Evolutionary conservation across 257 asterid genomes (phyloP), one percentile per base, ranked within the genome.

Genomic region (Solanum arcanum): DNA sequence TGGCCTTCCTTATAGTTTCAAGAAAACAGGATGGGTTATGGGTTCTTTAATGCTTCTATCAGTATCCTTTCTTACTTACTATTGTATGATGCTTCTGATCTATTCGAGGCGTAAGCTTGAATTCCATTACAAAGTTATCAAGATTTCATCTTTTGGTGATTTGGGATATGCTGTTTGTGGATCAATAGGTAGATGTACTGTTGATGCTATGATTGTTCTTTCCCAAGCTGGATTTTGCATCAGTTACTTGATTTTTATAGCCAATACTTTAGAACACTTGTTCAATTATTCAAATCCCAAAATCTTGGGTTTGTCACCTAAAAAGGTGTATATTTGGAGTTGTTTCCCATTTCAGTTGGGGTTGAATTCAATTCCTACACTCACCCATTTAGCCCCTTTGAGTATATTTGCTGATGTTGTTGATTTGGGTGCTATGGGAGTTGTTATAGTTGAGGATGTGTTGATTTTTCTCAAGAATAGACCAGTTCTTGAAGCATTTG

Each of bases 321-420:
- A 56, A 39, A 35, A 60, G 47, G 86, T 84, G 86, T 84, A 83
- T 83, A 27, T 60, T 10, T 83, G 75, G 76, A 35, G 76, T 25
- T 62, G 86, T 37, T 83, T 83, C 1, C 76, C 86, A 21, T 83
- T 83, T 23, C 86, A 83, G 56, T 7, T 83, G 52, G 76, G 76
- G 60, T 83, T 83, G 56, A 83, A 83, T 41, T 83, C 86, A 60
- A 83, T 83, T 8, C 33, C 70, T 9, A 59, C 52, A 35, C 73
- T 83, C 8, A 83, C 75, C 0, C 86, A 83, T 18, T 83, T 83
- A 83, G 86, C 86, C 59, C 76, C 86, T 33, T 35, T 83, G 86
- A 83, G 86, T 60, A 60, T 83, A 5, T 83, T 83, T 83, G 75
- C 86, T 83, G 86, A 83, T 83, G 59, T 83, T 56, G 86, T 83